Conservation (phyloP, 345 rosid genomes). For the Hypericum androsaemum region DNA sequence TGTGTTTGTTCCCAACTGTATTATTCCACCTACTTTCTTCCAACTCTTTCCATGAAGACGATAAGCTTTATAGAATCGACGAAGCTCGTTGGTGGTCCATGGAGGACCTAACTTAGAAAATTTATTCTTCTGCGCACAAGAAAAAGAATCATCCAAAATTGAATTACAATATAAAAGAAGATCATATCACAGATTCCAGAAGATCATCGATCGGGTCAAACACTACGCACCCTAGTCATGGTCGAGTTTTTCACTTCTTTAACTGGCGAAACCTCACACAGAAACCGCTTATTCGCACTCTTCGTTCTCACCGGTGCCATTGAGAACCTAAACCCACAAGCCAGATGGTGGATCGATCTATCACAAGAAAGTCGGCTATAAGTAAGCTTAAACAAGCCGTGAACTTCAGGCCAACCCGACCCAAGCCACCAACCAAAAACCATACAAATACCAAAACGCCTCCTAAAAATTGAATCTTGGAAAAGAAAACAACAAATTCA, state of each 20-base stretch:
- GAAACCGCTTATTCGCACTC: constrained; percentile 61
- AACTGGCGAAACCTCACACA: constrained; percentile 58
- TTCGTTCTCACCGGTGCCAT: constrained; percentile 83
- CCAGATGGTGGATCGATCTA: no score
- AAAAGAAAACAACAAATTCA: no score
- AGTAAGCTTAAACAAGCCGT: no score
- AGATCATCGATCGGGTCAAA: background rate
- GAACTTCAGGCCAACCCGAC: no score
- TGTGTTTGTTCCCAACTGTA: no score
- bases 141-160: background rate
- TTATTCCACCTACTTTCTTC: constrained; percentile 78
- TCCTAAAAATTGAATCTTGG: no score
- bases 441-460: no score
- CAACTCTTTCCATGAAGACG: constrained; percentile 79
- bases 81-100: constrained; percentile 77
- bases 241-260: constrained; percentile 47
- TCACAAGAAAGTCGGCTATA: no score
- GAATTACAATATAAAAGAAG: background rate
- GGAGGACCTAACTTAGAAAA: constrained; percentile 83
- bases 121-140: constrained; percentile 55
- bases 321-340: constrained; percentile 19
- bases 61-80: constrained; percentile 78
- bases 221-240: constrained; percentile 43
- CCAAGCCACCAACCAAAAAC: no score
- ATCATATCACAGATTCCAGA: background rate